Conservation (phyloP, 2,329 filamentous ascomycete species). For the Fusarium dlaminii region DNA sequence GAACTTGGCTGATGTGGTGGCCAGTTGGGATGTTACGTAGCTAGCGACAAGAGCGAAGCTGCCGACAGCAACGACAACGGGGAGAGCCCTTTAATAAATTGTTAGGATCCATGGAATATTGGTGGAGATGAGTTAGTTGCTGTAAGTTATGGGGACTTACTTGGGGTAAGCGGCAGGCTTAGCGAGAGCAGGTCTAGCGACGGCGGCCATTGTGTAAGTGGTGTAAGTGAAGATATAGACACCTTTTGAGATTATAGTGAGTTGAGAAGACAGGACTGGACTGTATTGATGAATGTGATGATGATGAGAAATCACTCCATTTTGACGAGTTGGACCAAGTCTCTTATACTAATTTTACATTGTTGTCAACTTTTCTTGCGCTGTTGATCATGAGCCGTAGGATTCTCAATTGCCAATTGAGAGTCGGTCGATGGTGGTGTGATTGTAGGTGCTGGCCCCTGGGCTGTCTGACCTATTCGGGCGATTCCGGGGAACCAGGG, state of each 20-base stretch:
- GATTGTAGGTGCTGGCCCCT: conserved; percentile 29
- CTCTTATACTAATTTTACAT: conserved; percentile 22
- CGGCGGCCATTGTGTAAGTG: conserved; percentile 33
- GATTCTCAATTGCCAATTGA: conserved; percentile 16
- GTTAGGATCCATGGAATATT: background rate
- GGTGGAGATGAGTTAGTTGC: background rate
- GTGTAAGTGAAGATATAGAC: conserved; percentile 18
- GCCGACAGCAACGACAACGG: conserved; percentile 31
- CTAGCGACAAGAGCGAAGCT: conserved; percentile 42
- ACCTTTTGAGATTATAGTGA: background rate
- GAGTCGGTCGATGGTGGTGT: conserved; percentile 39
- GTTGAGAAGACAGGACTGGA: background rate
- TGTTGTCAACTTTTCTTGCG: background rate
- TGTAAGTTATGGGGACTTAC: background rate
- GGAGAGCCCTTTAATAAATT: conserved; percentile 20
- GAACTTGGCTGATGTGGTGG: conserved; percentile 47
- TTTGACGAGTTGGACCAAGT: conserved; percentile 3
- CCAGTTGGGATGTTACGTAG: conserved; percentile 48
- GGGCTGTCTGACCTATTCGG: conserved; percentile 37
- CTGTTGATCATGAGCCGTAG: conserved; percentile 18
- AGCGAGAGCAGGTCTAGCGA: conserved; percentile 6
- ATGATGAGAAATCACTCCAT: conserved; percentile 24
- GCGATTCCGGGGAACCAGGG: conserved; percentile 31
- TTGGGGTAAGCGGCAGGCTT: conserved; percentile 31
- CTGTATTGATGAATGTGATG: conserved; percentile 4